Percentiles rank a stretch among this genome's conserved stretches.
phyloP scores from a whole-genome alignment of 768 basidiomycete species.

The Mycena belliarum region DNA sequence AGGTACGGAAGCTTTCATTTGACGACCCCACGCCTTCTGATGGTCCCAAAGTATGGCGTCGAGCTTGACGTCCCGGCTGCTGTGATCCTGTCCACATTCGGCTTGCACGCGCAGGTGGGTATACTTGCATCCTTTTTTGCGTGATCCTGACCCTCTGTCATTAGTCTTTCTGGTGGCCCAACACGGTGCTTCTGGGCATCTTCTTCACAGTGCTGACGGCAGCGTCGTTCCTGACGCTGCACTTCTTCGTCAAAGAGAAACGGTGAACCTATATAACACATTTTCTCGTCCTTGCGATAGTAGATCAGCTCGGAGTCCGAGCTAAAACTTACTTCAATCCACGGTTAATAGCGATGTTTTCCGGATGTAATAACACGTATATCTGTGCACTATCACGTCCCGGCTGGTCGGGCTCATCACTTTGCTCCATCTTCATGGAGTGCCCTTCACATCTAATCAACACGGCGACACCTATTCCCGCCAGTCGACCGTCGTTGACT shows the following conservation, averaged over 20 bases:
- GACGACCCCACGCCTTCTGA: neutral
- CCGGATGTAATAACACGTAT: neutral
- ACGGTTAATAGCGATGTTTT: conserved; percentile 5
- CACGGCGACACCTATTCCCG: too few relatives aligned
- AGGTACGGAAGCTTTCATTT: neutral
- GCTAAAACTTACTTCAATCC: conserved; percentile 1
- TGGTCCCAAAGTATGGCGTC: conserved; percentile 75
- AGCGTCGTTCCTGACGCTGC: conserved; percentile 76
- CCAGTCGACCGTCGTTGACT: too few relatives aligned
- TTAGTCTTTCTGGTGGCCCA: conserved; percentile 98
- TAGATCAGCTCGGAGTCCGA: neutral
- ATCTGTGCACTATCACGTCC: neutral
- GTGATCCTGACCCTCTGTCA: neutral
- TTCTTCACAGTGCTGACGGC: conserved; percentile 83
- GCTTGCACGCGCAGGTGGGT: conserved; percentile 79
- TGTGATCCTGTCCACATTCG: conserved; percentile 92
- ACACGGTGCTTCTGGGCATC: conserved; percentile 80
- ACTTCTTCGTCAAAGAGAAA: conserved; percentile 88
- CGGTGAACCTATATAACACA: conserved; percentile 30
- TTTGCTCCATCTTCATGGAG: neutral
- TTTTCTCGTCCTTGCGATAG: neutral
- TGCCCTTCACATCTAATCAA: too few relatives aligned
- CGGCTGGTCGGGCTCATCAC: too few relatives aligned
- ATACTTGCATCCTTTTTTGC: conserved; percentile 20
- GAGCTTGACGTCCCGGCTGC: conserved; percentile 97